phyloP scores from a whole-genome alignment of 1,284 basidiomycete species.

The Vanrija pseudolonga region DNA sequence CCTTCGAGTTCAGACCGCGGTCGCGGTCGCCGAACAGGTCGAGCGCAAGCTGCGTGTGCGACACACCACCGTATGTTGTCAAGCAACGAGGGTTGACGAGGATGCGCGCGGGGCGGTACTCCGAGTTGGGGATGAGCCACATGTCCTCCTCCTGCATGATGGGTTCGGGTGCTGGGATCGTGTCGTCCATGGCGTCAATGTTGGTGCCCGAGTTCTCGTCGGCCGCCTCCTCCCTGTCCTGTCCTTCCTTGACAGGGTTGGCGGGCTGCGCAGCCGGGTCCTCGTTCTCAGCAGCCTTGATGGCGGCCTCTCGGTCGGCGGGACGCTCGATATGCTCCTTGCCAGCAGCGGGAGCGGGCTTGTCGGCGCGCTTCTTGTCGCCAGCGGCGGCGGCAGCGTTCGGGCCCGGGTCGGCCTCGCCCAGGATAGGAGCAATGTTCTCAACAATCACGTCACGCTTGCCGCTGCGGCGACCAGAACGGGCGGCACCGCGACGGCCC shows the following conservation, averaged over 20 bases:
- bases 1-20: slow-evolving; percentile 39
- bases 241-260: slow-evolving; percentile 13
- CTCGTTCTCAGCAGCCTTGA: slow-evolving; percentile 2
- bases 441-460: slow-evolving; percentile 21
- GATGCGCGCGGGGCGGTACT: slow-evolving; percentile 80
- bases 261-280: slow-evolving; percentile 16
- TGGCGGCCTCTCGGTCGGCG: not conserved
- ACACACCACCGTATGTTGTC: slow-evolving; percentile 92
- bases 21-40: slow-evolving; percentile 75
- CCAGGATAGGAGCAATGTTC: slow-evolving; percentile 21
- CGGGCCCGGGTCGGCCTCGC: slow-evolving; percentile 11
- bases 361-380: not conserved
- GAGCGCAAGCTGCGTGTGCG: slow-evolving; percentile 82
- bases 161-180: slow-evolving; percentile 43
- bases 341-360: slow-evolving; percentile 4
- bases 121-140: slow-evolving; percentile 76
- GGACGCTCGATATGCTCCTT: not conserved
- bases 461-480: slow-evolving; percentile 1
- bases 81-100: slow-evolving; percentile 90
- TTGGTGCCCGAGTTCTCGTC: slow-evolving; percentile 70
- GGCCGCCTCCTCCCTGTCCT: slow-evolving; percentile 17
- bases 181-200: slow-evolving; percentile 77
- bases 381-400: slow-evolving; percentile 1
- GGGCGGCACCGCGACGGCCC: not conserved
- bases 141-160: slow-evolving; percentile 43